Base-by-base conservation (phyloP, 1,139 yeast species). In the Debaryomycetaceae sp. region DNA sequence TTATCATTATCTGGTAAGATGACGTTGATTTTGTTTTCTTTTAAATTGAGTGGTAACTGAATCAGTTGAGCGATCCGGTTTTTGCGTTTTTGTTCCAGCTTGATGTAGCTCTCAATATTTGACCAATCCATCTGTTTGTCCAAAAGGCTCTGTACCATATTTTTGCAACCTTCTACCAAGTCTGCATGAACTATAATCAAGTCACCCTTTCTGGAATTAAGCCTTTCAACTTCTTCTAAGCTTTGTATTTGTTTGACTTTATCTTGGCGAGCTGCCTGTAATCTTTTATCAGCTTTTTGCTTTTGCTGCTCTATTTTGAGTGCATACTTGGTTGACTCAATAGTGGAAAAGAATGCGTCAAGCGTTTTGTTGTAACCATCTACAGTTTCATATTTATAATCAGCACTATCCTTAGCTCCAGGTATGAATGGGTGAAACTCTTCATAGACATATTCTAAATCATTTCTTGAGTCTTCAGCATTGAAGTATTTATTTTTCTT, bases 71-170 rank as follows among this genome's bases (percentile, higher is more conserved):
- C 96, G 38, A 83, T 69, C 3, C 66, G 59, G 51, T 85, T 86
- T 1, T 83, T 83, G 48, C 83, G 76, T 2, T 69, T 62, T 51
- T 87, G 83, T 52, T 91, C 96, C 37, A 81, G 72, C 40, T 74
- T 67, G 40, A 92, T 81, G 41, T 83, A 66, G 48, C 83, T 81
- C 56, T 86, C 96, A 44, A 91, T 89, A 47, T 88, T 86, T 28
- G 79, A 75, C 98, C 98, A 92, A 58, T 92, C 98, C 91, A 88
- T 87, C 48, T 88, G 94, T 56, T 87, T 95, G 39, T 83, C 81
- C 5, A 91, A 49, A 41, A 87, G 64, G 1, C 68, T 68, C 43
- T 81, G 83, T 6, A 92, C 84, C 8, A 87, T 83, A 11, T 59
- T 65, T 43, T 79, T 82, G 36, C 95, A 89, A 18, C 79, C 78